These are phyloP conservation scores for Aspergillus ibericus DNA, from an alignment of 2,329 filamentous ascomycete genomes.

Conservation along the genomic window DNA sequence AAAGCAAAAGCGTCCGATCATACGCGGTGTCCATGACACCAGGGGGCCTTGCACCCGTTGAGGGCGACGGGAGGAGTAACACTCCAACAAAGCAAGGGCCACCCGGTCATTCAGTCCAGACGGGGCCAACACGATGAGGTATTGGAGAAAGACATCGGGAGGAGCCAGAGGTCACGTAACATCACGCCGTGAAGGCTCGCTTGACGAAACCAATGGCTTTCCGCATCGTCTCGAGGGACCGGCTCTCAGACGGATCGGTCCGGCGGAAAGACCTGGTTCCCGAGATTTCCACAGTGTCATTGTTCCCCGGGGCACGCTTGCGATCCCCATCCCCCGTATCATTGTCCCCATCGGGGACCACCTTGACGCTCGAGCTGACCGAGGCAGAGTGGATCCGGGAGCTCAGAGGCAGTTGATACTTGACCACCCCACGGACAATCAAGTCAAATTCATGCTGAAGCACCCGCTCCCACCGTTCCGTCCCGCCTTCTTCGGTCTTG, in stretches of 20 bases:
- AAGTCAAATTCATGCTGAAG: conserved; percentile 90
- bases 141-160: conserved; percentile 1
- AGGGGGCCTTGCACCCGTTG: not conserved
- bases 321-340: conserved; percentile 19
- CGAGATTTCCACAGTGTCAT: conserved; percentile 31
- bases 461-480: conserved; percentile 85
- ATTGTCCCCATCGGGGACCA: conserved; percentile 37
- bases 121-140: not conserved
- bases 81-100: not conserved
- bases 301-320: conserved; percentile 21
- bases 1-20: conserved; percentile 3
- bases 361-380: conserved; percentile 44
- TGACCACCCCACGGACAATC: conserved; percentile 85
- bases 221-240: conserved; percentile 11
- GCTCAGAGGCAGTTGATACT: conserved; percentile 69
- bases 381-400: conserved; percentile 54
- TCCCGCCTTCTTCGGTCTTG: conserved; percentile 76
- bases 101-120: not conserved
- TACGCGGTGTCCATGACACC: not conserved
- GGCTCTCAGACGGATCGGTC: conserved; percentile 11
- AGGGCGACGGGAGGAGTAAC: not conserved
- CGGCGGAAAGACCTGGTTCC: conserved; percentile 7
- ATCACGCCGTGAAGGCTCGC: conserved; percentile 32
- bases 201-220: conserved; percentile 13
- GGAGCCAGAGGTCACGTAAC: conserved; percentile 5